phyloP scores from a whole-genome alignment of 2,329 filamentous ascomycete genomes.

The Delphinella strobiligena region DNA sequence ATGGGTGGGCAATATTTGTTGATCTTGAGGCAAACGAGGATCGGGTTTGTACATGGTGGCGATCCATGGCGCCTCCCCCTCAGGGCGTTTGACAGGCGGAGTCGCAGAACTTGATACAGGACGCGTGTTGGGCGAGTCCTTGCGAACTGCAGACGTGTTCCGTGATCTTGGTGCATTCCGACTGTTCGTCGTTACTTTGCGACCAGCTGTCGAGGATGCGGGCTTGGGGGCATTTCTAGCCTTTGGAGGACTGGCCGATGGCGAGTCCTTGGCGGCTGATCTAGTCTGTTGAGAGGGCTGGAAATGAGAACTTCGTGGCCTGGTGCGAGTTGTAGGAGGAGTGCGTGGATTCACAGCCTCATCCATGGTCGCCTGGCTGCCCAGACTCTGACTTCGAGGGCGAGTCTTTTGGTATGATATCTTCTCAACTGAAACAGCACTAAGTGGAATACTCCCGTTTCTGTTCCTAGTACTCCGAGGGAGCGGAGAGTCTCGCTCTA shows the following conservation, averaged over 20 bases:
- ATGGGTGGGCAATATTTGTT: constrained; percentile 90
- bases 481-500: constrained; percentile 62
- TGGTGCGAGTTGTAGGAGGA: constrained; percentile 7
- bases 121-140: constrained; percentile 8
- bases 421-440: constrained; percentile 36
- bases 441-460: constrained; percentile 37
- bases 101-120: constrained; percentile 21
- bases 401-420: constrained; percentile 51
- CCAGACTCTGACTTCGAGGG: constrained; percentile 56
- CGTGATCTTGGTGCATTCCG: constrained; percentile 1
- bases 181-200: not conserved
- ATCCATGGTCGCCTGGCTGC: constrained; percentile 41
- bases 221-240: constrained; percentile 4
- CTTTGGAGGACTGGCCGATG: constrained; percentile 1
- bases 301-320: constrained; percentile 7
- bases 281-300: not conserved
- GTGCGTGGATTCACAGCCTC: constrained; percentile 27
- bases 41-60: constrained; percentile 92
- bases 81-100: constrained; percentile 50
- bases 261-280: not conserved
- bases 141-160: constrained; percentile 21
- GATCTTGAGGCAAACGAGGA: constrained; percentile 81
- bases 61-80: constrained; percentile 94
- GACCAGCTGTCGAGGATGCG: not conserved
- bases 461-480: constrained; percentile 50